Conservation (phyloP, 148 eudicot species). For the Pouteria glomerata region DNA sequence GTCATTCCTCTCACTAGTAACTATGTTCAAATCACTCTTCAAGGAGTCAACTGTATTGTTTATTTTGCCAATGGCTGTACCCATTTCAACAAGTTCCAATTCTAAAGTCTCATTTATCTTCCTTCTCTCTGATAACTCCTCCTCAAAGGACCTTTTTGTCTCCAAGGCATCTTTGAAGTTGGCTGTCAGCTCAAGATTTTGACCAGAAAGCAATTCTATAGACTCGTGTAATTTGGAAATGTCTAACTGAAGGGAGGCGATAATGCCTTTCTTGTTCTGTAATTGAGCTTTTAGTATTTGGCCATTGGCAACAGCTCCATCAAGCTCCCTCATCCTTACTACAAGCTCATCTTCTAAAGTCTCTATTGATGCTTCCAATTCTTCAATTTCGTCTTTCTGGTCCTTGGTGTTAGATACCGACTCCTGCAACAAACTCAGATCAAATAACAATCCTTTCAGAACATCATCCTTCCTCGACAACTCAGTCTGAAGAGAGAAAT, state of each 20-base stretch:
- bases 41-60: slow-evolving; percentile 45
- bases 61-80: slow-evolving; percentile 40
- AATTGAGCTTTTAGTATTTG: slow-evolving; percentile 52
- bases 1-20: slow-evolving; percentile 48
- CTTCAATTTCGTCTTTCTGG: slow-evolving; percentile 60
- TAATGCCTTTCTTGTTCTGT: slow-evolving; percentile 39
- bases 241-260: slow-evolving; percentile 48
- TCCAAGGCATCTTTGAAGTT: slow-evolving; percentile 32
- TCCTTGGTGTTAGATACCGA: slow-evolving; percentile 53
- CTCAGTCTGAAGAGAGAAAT: slow-evolving; percentile 44
- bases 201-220: slow-evolving; percentile 34
- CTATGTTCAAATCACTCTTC: slow-evolving; percentile 42
- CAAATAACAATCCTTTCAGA: slow-evolving; percentile 65
- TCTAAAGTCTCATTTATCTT: slow-evolving; percentile 49
- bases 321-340: slow-evolving; percentile 40
- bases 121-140: slow-evolving; percentile 46
- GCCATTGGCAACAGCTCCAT: slow-evolving; percentile 34
- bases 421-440: slow-evolving; percentile 79
- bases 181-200: slow-evolving; percentile 46
- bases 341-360: slow-evolving; percentile 51
- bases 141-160: slow-evolving; percentile 43
- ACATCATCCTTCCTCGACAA: slow-evolving; percentile 69
- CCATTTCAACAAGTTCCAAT: slow-evolving; percentile 56
- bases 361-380: slow-evolving; percentile 37
- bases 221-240: slow-evolving; percentile 41